These are phyloP conservation scores for Guyanaporus albipodus DNA, from an alignment of 768 basidiomycete genomes.

Conservation along the genomic window DNA sequence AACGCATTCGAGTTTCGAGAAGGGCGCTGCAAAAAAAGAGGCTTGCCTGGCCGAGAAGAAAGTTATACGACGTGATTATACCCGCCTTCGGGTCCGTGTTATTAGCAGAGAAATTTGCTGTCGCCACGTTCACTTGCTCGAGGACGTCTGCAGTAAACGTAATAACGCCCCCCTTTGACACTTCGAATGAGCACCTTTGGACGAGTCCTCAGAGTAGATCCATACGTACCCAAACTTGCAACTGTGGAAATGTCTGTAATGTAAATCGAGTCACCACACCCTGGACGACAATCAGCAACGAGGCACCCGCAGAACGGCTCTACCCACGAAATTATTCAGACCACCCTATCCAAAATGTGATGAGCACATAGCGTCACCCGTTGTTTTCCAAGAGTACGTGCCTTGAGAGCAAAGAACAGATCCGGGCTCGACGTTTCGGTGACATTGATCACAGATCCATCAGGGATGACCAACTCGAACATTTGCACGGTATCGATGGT, in stretches of 20 bases:
- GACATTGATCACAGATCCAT: constrained; percentile 40
- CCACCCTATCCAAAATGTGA: too few relatives aligned
- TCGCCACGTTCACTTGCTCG: constrained; percentile 16
- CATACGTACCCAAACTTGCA: constrained; percentile 52
- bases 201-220: background rate
- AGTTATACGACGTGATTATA: constrained; percentile 45
- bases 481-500: constrained; percentile 51
- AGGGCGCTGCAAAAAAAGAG: background rate
- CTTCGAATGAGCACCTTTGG: background rate
- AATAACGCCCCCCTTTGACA: constrained; percentile 48
- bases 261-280: constrained; percentile 18
- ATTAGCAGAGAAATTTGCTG: constrained; percentile 18
- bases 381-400: constrained; percentile 21
- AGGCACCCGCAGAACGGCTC: too few relatives aligned
- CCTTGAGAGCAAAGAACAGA: constrained; percentile 43
- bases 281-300: too few relatives aligned
- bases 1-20: constrained; percentile 8
- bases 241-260: constrained; percentile 50
- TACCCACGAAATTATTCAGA: too few relatives aligned
- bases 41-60: background rate
- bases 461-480: constrained; percentile 15
- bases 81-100: constrained; percentile 21
- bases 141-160: constrained; percentile 14
- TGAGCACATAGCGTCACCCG: too few relatives aligned
- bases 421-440: constrained; percentile 34